phyloP scores from a whole-genome alignment of 768 basidiomycete species.

The Peribolospora kevripleyi region DNA sequence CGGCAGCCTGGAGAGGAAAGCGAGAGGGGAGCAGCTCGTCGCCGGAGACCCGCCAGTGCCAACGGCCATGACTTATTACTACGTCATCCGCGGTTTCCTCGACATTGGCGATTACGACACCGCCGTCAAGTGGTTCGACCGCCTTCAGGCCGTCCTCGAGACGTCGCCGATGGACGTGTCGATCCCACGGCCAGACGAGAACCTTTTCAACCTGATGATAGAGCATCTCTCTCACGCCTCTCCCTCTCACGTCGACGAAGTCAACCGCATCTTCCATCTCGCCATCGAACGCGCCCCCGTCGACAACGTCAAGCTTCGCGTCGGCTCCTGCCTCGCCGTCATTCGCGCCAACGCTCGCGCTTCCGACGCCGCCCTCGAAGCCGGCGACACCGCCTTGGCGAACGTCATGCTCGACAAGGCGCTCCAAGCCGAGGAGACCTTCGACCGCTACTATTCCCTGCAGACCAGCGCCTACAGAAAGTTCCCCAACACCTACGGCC shows the following conservation, averaged over 20 bases:
- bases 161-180: background rate
- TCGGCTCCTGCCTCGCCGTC: conserved; percentile 6
- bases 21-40: background rate
- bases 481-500: no score
- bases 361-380: background rate
- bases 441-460: background rate
- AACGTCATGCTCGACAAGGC: conserved; percentile 6
- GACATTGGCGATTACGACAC: conserved; percentile 29
- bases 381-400: conserved; percentile 6
- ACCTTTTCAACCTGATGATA: background rate
- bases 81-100: conserved; percentile 26
- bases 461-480: no score
- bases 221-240: background rate
- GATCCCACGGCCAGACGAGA: background rate
- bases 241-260: conserved; percentile 4
- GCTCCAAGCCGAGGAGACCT: background rate
- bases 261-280: background rate
- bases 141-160: background rate
- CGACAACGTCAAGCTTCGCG: conserved; percentile 7
- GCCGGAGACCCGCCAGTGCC: conserved; percentile 22
- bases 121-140: conserved; percentile 35
- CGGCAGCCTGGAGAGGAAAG: background rate
- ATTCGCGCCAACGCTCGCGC: background rate
- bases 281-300: background rate
- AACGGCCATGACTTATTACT: conserved; percentile 30